phyloP scores from a whole-genome alignment of 495 filamentous ascomycete genomes.

The Neurospora tetrasperma region DNA sequence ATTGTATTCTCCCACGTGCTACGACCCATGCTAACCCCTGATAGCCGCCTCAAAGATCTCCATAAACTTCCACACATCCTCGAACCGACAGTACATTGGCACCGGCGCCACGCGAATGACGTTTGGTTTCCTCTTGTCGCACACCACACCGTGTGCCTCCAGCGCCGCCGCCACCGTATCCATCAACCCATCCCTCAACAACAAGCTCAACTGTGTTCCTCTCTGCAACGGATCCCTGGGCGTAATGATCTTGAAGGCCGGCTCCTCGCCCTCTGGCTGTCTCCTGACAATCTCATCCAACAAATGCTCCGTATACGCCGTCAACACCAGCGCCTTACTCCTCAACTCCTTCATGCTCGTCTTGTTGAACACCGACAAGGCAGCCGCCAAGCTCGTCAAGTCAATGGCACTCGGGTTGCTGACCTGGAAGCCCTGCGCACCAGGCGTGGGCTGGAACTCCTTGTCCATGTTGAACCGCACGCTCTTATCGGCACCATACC shows the following conservation, averaged over 20 bases:
- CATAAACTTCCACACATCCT: constrained; percentile 71
- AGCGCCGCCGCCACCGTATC: constrained; percentile 54
- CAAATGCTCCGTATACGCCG: constrained; percentile 65
- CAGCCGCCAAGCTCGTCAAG: constrained; percentile 56
- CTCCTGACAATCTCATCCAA: constrained; percentile 31
- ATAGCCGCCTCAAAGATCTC: constrained; percentile 42
- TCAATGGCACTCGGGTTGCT: constrained; percentile 56
- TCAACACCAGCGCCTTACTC: constrained; percentile 61
- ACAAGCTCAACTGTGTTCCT: constrained; percentile 75
- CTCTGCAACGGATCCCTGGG: constrained; percentile 59
- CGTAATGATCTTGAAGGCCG: constrained; percentile 67
- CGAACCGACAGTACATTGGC: constrained; percentile 75
- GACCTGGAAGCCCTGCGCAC: constrained; percentile 55
- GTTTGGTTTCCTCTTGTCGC: constrained; percentile 78
- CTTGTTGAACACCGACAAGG: constrained; percentile 62
- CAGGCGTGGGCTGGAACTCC: constrained; percentile 56
- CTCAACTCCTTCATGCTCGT: constrained; percentile 58
- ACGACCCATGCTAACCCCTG: not conserved
- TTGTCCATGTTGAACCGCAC: constrained; percentile 70
- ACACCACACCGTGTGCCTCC: constrained; percentile 58
- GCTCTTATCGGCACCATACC: constrained; percentile 73
- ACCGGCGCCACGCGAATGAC: constrained; percentile 81
- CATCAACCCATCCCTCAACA: constrained; percentile 54
- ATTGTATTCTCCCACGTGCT: not conserved
- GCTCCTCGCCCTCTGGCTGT: constrained; percentile 22